Conservation (phyloP, 2,329 filamentous ascomycete species). For the Spiromastix sp. region DNA sequence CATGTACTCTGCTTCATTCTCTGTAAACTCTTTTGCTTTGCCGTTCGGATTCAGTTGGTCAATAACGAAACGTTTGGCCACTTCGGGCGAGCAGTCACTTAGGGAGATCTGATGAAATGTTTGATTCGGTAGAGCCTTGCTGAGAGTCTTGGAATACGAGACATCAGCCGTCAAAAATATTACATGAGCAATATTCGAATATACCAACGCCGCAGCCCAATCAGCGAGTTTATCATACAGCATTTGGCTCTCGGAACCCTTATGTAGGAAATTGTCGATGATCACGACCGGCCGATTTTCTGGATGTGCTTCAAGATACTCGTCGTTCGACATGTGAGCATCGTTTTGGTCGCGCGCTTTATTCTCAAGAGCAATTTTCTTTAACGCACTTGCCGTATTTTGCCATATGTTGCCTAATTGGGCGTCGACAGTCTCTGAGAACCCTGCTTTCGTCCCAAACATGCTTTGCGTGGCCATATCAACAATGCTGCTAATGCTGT, state of each 20-base stretch:
- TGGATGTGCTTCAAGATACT: conserved; percentile 81
- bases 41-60: conserved; percentile 50
- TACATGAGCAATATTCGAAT: conserved; percentile 83
- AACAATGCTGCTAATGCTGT: conserved; percentile 83
- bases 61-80: conserved; percentile 84
- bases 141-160: conserved; percentile 76
- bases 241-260: conserved; percentile 55
- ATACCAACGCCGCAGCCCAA: conserved; percentile 79
- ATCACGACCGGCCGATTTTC: conserved; percentile 74
- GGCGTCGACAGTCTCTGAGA: conserved; percentile 83
- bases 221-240: conserved; percentile 71
- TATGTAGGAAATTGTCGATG: conserved; percentile 85
- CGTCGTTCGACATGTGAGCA: conserved; percentile 62
- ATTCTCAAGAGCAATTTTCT: conserved; percentile 60
- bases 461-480: conserved; percentile 90
- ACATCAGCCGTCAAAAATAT: conserved; percentile 88
- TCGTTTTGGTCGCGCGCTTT: conserved; percentile 67
- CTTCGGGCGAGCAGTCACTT: conserved; percentile 74
- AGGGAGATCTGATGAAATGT: conserved; percentile 80
- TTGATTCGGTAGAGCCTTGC: conserved; percentile 79
- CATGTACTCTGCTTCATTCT: conserved; percentile 43
- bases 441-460: conserved; percentile 86
- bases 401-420: conserved; percentile 84
- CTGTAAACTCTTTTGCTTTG: conserved; percentile 35
- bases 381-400: conserved; percentile 69